These are phyloP conservation scores for Bryum argenteum DNA, from an alignment of 225 moss, liverwort and hornwort species.

Conservation along the genomic window DNA sequence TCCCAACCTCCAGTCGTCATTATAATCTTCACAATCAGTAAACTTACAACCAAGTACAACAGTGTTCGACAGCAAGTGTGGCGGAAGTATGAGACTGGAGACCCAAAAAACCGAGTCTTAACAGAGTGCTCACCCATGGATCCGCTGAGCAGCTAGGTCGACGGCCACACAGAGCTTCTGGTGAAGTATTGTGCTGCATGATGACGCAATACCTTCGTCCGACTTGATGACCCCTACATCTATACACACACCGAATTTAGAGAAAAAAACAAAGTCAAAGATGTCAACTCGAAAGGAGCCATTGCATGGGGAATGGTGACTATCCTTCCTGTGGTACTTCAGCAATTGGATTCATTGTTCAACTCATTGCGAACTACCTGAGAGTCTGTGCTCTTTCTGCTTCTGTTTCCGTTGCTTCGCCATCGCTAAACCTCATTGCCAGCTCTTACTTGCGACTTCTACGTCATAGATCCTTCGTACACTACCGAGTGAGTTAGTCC, in stretches of 20 bases:
- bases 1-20: constrained; percentile 15
- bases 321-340: constrained; percentile 2
- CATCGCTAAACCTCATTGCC: constrained; percentile 78
- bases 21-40: not conserved
- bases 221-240: constrained; percentile 62
- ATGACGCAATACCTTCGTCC: constrained; percentile 59
- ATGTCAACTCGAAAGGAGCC: not conserved
- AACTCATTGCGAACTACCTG: constrained; percentile 40
- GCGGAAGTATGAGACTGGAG: constrained; percentile 6
- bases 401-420: constrained; percentile 99
- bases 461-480: constrained; percentile 23
- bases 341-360: constrained; percentile 14
- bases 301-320: constrained; percentile 13
- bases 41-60: constrained; percentile 11
- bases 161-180: constrained; percentile 94
- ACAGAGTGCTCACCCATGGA: constrained; percentile 69
- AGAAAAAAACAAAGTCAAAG: constrained; percentile 9
- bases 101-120: not conserved
- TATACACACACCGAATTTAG: constrained; percentile 44
- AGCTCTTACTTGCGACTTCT: constrained; percentile 35
- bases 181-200: constrained; percentile 74
- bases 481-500: constrained; percentile 20
- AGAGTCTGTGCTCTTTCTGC: constrained; percentile 74
- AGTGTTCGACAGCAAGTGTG: not conserved
- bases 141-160: constrained; percentile 75